Evolutionary conservation across 306 rosid species (phyloP), one percentile per base, ranked within the genome.

Genomic region (Fragaria iinumae): DNA sequence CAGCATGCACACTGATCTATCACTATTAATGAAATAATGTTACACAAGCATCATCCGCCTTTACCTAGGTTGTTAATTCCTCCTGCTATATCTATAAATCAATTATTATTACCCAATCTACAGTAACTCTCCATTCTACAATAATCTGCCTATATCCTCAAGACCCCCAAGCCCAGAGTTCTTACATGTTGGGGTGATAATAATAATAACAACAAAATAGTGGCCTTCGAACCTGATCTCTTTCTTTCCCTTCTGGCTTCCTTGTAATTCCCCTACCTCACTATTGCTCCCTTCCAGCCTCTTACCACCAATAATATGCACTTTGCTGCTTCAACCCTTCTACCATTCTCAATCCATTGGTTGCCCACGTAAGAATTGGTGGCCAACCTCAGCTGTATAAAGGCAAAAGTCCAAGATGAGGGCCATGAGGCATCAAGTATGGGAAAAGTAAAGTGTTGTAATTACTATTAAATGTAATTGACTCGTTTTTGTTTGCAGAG

Each of bases 351-450:
- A 68, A 80, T 83, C 89, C 93, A 81, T 88, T 6, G 87, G 71
- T 78, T 84, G 84, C 81, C 83, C 89, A 53, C 59, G 88, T 1
- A 87, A 80, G 69, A 88, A 88, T 80, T 77, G 91, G 79, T 59
- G 85, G 69, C 89, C 87, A 73, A 86, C 90, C 79, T 85, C 90
- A 23, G 87, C 95, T 90, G 86, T 80, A 74, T 70, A 81, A 80
- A 60, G 70, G 71, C 64, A 78, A 71, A 60, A 38, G 57, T 60
- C 45, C 79, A 77, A 75, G 60, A 41, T 41, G 2, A 41, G 44
- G 41, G 41, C 41, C 41, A 76, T 21, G 63, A 79, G 18, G 50
- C 79, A 73, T 67, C 53, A 67, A 77, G 49, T 12, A 45, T 11
- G 49, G 67, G 55, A 62, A 62, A 27, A 62, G 11, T 34, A 12